phyloP scores from a whole-genome alignment of 179 eudicot genomes.

The Silene coronaria region DNA sequence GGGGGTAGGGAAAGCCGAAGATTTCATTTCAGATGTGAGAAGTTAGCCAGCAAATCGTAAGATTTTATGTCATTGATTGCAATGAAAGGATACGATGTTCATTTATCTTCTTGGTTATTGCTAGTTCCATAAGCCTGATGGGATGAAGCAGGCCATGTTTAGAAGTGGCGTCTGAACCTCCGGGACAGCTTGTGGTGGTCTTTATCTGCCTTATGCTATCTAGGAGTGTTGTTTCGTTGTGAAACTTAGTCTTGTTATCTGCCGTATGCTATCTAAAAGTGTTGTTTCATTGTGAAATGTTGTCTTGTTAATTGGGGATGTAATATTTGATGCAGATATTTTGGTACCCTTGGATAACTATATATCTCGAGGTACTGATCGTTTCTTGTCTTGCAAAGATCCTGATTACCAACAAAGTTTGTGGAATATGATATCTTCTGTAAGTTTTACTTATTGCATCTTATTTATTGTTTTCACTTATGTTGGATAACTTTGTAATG shows the following conservation, averaged over 20 bases:
- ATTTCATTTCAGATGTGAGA: background rate
- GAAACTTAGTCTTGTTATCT: background rate
- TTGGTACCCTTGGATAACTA: slow-evolving; percentile 94
- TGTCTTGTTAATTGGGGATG: background rate
- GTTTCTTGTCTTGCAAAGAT: slow-evolving; percentile 83
- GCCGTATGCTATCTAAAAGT: background rate
- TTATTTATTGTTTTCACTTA: background rate
- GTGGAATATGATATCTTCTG: slow-evolving; percentile 86
- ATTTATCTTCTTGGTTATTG: background rate
- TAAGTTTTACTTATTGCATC: slow-evolving; percentile 34
- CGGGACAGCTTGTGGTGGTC: background rate
- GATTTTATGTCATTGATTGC: background rate
- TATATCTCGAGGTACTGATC: slow-evolving; percentile 83
- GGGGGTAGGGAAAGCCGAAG: background rate
- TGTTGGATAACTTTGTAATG: background rate
- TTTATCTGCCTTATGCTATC: too few relatives aligned
- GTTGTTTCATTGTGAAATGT: background rate
- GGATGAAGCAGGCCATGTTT: background rate
- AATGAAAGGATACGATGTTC: background rate
- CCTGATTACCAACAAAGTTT: slow-evolving; percentile 97
- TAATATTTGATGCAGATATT: slow-evolving; percentile 50
- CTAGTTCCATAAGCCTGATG: background rate
- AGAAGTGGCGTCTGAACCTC: background rate
- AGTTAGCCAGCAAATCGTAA: background rate
- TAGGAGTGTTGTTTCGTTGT: background rate